Evolutionary conservation across 2,329 filamentous ascomycete genomes (phyloP), one percentile per base, ranked within the genome.

Genomic region (Coccinonectria pachysandricola): DNA sequence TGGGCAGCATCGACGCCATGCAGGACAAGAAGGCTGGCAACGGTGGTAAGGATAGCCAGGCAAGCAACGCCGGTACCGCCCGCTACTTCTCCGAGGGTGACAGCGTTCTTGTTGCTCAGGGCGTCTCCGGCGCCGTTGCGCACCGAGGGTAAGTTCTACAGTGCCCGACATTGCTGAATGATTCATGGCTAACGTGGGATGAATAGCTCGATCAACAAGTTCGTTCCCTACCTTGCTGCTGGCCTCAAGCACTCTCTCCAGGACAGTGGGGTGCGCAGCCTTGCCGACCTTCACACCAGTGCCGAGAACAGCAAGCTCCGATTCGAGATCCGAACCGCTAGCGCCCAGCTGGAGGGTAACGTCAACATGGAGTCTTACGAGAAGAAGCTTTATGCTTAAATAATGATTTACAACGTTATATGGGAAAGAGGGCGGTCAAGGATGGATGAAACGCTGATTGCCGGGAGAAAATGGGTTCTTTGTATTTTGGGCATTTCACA

Each of bases 1-100:
- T 98, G 91, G 91, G 91, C 43, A 87, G 79, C 60, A 98, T 98
- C 53, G 91, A 95, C 49, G 91, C 91, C 43, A 98, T 98, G 91
- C 87, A 96, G 64, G 88, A 96, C 64, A 94, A 91, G 75, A 94
- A 94, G 70, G 86, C 87, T 8, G 85, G 82, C 29, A 68, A 59
- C 33, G 80, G 79, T 41, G 63, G 65, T 48, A 81, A 75, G 57
- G 74, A 86, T 52, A 74, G 67, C 57, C 76, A 80, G 57, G 73
- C 79, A 62, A 79, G 77, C 59, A 98, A 96, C 54, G 91, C 91
- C 30, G 91, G 91, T 50, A 96, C 92, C 37, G 91, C 91, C 22
- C 79, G 91, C 37, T 98, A 98, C 68, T 98, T 98, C 65, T 95
- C 87, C 21, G 91, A 98, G 62, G 87, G 87, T 35, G 88, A 95